Evolutionary conservation across 768 basidiomycete species (phyloP).

Genomic region (Tubosaeta sp.): DNA sequence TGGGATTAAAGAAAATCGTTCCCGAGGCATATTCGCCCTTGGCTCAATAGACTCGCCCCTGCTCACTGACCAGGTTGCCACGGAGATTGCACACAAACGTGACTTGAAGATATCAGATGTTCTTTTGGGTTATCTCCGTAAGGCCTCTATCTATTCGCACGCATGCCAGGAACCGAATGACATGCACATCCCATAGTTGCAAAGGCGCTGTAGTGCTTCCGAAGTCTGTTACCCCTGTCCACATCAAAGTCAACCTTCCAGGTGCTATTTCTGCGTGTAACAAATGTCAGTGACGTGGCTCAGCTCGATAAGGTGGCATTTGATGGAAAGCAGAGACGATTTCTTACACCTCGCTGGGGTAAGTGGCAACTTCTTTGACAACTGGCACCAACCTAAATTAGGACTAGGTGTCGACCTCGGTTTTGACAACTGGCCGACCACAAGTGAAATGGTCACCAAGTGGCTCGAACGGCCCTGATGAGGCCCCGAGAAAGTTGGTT

Average conservation of each 20-base stretch:
- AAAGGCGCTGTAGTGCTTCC: constrained; percentile 62
- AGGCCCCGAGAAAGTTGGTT: background rate
- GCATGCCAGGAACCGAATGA: constrained; percentile 2
- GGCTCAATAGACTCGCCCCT: constrained; percentile 67
- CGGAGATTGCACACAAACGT: constrained; percentile 57
- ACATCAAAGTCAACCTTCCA: constrained; percentile 57
- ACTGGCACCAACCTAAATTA: constrained; percentile 10
- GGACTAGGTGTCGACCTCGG: constrained; percentile 57
- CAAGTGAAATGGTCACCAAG: constrained; percentile 1
- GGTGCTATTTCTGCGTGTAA: constrained; percentile 45
- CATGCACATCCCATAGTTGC: constrained; percentile 38
- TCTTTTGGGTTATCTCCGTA: constrained; percentile 60
- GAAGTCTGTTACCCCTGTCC: constrained; percentile 70
- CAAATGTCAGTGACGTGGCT: constrained; percentile 46
- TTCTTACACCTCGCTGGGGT: constrained; percentile 71
- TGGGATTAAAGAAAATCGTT: constrained; percentile 58
- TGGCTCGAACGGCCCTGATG: background rate
- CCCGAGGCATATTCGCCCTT: constrained; percentile 82
- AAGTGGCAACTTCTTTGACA: constrained; percentile 26
- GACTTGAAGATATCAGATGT: constrained; percentile 51
- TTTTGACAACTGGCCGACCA: constrained; percentile 58
- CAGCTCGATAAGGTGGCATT: constrained; percentile 53
- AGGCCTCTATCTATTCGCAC: constrained; percentile 16
- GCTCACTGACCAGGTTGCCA: constrained; percentile 56
- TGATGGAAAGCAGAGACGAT: constrained; percentile 63